Base-by-base conservation (phyloP, 2,329 filamentous ascomycete genomes). In the Fusarium goolgardi region DNA sequence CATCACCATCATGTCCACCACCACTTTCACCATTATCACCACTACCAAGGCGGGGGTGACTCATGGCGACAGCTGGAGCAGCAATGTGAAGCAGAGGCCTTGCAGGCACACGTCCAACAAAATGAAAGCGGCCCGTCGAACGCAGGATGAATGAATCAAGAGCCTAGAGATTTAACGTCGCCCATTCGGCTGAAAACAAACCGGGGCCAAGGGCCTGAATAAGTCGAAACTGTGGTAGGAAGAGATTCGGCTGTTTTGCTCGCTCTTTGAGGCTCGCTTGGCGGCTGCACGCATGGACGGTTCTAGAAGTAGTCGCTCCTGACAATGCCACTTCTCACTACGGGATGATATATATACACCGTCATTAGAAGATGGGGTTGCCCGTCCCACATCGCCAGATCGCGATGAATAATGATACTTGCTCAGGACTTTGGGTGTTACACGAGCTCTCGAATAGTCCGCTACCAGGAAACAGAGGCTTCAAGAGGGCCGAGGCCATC, bases 21-120 rank as follows among this genome's bases (percentile, higher is more conserved):
- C 9, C 61, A 71, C 13, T 71, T 69, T 6, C 67, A 71, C 3
- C 69, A 71, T 2, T 71, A 71, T n/a, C 69, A 71, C 11, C 67
- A 69, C 16, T 45, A 64, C n/a, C 54, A 67, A 2, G 59, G 51
- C 4, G 64, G 43, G 3, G 59, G 52, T 15, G 67, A 69, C 12
- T 55, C 57, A 12, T 69, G 63, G 67, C 41, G 67, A 1, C 67
- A 69, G 12, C 18, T 69, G 12, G 67, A 69, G 9, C 63, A 67
- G 12, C 67, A 69, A 37, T 69, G 63, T 8, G 67, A 69, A 32
- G 67, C 67, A 12, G 67, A 69, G 23, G 67, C 67, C 6, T 57
- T 69, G 58, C 67, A 60, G 39, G 49, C 67, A 10, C 61, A 63
- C 8, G 16, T 57, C 5, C 57, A 55, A 20, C 57, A 52, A 25